These are phyloP conservation scores for Warburgia ugandensis DNA, from an alignment of 164 flowering plant genomes.

Conservation along the genomic window DNA sequence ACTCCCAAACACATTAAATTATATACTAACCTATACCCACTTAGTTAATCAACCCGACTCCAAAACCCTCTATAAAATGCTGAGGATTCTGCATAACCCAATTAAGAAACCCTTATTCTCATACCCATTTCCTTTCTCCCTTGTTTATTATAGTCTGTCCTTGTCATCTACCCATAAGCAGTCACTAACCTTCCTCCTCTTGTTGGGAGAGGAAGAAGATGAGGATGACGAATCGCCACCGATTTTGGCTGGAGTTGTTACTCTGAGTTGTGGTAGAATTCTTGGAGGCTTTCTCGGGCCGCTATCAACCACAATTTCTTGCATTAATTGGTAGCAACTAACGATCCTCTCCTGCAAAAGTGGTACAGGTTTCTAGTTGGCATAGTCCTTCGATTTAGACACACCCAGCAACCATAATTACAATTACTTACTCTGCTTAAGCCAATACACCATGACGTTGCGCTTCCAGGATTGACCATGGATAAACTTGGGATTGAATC, in stretches of 20 bases:
- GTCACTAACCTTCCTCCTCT: constrained; percentile 65
- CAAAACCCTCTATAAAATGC: constrained; percentile 34
- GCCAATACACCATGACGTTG: constrained; percentile 67
- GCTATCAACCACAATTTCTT: constrained; percentile 26
- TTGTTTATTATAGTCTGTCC: background rate
- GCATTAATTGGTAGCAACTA: constrained; percentile 56
- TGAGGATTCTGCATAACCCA: constrained; percentile 30
- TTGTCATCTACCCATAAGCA: constrained; percentile 52
- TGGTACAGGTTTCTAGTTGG: constrained; percentile 12
- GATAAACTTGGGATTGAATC: constrained; percentile 54
- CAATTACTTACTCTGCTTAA: constrained; percentile 53
- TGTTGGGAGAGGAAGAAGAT: constrained; percentile 33
- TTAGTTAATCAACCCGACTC: constrained; percentile 24
- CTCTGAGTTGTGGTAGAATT: constrained; percentile 44
- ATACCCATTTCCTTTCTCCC: background rate
- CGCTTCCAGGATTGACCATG: constrained; percentile 43
- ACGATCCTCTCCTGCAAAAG: constrained; percentile 63
- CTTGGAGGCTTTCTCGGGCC: constrained; percentile 32
- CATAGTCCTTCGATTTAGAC: constrained; percentile 4
- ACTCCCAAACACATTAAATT: constrained; percentile 11
- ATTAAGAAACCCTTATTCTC: constrained; percentile 18
- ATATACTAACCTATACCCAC: constrained; percentile 25
- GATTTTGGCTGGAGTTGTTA: constrained; percentile 32
- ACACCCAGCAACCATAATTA: constrained; percentile 4
- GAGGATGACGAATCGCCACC: constrained; percentile 40